Base-by-base conservation (phyloP, 2,329 filamentous ascomycete genomes). In the Berkeleyomyces rouxiae region DNA sequence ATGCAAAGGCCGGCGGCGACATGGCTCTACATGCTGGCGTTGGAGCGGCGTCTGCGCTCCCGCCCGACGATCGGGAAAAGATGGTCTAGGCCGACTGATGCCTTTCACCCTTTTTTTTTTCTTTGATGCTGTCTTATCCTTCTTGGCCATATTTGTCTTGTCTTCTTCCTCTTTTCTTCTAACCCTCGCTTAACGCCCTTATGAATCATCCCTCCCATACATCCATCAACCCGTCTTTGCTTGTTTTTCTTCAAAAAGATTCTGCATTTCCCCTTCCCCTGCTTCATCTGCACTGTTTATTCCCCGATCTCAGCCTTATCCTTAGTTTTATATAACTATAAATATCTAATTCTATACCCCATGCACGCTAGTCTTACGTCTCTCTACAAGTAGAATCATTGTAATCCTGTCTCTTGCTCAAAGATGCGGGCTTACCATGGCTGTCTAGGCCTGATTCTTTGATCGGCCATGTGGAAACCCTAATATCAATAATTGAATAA, bases 1-100 rank as follows among this genome's bases (percentile, higher is more conserved):
- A 87, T 70, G 85, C 86, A 10, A 84, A 75, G 66, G 74, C 75
- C 0, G 69, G 64, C 7, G 63, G 63, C 13, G 63, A 66, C 36
- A 62, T 66, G 33, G 58, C 61, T 6, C 42, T 62, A 3, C 58
- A 62, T 36, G 57, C 47, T 53, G 64, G 63, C 13, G 63, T 53
- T 3, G 43, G 49, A 13, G 44, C 42, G 43, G 16, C 37, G 4
- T 31, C 43, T 44, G 31, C 47, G 11, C 23, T 64, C 46, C 11
- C 60, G 6, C 31, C 46, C 9, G 37, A 36, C 5, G 63, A 64
- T 33, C 46, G 57, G 4, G 63, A 62, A 33, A 64, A 64, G 46
- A 64, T 64, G 47, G 63, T 64, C 7, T 64, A 55, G 55, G 9
- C 23, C 11, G 10, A 10, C 13, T 46, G 43, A 23, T 2, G 1